These are phyloP conservation scores for Leptographium radiaticola DNA, from an alignment of 2,329 filamentous ascomycete genomes.

Conservation along the genomic window DNA sequence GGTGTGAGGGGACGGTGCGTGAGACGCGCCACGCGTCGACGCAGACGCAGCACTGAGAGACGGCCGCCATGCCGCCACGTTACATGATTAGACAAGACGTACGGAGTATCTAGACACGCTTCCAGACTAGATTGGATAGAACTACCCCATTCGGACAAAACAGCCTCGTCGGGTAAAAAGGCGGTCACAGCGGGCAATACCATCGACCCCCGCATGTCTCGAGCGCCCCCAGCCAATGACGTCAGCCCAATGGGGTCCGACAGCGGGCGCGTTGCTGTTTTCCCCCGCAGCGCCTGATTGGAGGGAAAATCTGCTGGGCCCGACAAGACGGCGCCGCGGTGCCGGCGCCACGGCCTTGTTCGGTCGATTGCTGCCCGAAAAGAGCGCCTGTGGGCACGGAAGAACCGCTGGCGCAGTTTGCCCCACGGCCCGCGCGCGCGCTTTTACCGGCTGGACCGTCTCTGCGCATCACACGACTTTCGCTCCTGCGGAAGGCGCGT, in stretches of 20 bases:
- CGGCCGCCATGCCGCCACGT: too few species aligned
- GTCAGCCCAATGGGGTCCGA: not conserved
- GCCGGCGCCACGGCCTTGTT: not conserved
- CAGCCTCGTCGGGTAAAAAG: too few species aligned
- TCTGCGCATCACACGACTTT: too few species aligned
- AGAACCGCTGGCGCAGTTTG: not conserved
- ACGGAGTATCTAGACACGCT: too few species aligned
- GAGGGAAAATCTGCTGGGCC: constrained; percentile 3
- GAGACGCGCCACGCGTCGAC: too few species aligned
- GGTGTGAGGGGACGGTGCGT: not conserved
- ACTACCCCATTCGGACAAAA: too few species aligned
- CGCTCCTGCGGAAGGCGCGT: too few species aligned
- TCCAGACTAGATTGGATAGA: too few species aligned
- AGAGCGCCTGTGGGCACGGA: not conserved
- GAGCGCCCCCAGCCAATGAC: not conserved
- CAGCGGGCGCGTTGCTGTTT: not conserved
- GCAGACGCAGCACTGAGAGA: too few species aligned
- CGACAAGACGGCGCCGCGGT: not conserved
- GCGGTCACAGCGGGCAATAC: not conserved
- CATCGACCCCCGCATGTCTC: not conserved
- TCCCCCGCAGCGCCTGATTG: not conserved
- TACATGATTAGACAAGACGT: too few species aligned
- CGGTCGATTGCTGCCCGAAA: not conserved
- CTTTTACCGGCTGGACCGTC: too few species aligned
- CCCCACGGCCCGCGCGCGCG: too few species aligned